A percentile compares a stretch with the other conserved stretches of the same genome.
Conservation (phyloP, 805 yeast genomes). For the Lipomyces chichibuensis region DNA sequence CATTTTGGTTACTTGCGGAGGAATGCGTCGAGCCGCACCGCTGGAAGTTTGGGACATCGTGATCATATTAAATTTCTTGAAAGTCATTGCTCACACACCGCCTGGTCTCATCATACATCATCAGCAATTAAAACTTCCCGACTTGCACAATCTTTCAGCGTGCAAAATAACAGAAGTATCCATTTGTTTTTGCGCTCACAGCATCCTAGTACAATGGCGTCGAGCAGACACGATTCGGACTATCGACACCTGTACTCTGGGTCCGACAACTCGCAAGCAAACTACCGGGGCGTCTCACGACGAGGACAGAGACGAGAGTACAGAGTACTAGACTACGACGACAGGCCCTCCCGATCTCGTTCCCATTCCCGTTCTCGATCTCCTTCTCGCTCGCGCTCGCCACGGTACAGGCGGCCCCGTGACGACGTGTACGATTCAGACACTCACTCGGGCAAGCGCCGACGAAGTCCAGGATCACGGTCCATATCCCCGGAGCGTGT, state of each 20-base stretch:
- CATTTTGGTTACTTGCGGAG: too few species aligned
- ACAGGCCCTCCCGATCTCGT: not conserved
- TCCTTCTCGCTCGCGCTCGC: slow-evolving; percentile 9
- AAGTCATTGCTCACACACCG: too few species aligned
- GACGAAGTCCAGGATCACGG: slow-evolving; percentile 14
- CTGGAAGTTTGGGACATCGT: too few species aligned
- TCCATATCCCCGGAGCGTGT: slow-evolving; percentile 12
- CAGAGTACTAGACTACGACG: slow-evolving; percentile 9
- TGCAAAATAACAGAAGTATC: too few species aligned
- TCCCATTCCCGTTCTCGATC: slow-evolving; percentile 13
- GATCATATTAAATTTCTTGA: too few species aligned
- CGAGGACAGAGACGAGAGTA: slow-evolving; percentile 4
- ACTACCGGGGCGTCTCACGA: not conserved
- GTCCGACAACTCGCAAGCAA: not conserved
- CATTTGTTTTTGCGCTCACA: too few species aligned
- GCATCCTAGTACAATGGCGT: too few species aligned
- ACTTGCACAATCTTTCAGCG: too few species aligned
- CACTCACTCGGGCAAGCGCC: not conserved
- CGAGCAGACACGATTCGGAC: too few species aligned
- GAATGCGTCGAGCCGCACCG: too few species aligned
- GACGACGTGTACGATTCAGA: not conserved
- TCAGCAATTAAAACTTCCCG: too few species aligned
- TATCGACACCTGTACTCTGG: not conserved
- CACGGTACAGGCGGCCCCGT: not conserved
- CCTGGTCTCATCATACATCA: too few species aligned